Conservation (phyloP, 352 stramenopile species). For the Pythium dissotocum region DNA sequence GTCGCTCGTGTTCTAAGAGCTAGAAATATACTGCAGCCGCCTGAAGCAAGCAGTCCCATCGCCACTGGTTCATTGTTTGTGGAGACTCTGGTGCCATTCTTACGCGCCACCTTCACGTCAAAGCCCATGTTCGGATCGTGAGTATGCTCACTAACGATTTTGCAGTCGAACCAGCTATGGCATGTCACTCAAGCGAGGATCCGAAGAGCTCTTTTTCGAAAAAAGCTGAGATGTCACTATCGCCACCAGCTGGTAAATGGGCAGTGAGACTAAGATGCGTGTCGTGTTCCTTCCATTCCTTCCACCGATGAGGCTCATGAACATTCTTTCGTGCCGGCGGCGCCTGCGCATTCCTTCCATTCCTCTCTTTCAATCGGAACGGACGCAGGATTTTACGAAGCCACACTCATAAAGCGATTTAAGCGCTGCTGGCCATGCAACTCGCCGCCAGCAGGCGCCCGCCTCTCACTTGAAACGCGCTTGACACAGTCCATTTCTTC, state of each 20-base stretch:
- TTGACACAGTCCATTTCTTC: neutral
- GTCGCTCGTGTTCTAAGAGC: no score
- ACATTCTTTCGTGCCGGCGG: constrained; percentile 5
- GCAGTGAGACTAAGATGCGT: neutral
- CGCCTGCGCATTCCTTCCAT: neutral
- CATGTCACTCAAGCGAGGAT: neutral
- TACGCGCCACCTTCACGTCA: no score
- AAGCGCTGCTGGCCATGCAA: neutral
- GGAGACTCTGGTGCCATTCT: no score
- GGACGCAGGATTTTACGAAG: constrained; percentile 6
- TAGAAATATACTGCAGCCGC: no score
- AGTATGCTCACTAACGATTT: no score
- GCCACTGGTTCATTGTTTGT: no score
- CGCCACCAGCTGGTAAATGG: neutral
- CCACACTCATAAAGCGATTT: neutral
- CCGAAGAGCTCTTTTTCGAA: neutral
- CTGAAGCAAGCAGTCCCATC: no score
- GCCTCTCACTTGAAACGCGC: constrained; percentile 4
- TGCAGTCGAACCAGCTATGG: no score
- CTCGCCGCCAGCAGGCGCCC: neutral
- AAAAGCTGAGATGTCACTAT: constrained; percentile 2
- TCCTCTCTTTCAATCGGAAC: constrained; percentile 2
- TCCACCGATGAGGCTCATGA: neutral
- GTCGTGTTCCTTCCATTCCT: neutral
- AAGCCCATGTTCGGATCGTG: no score